phyloP scores from a whole-genome alignment of 2,329 filamentous ascomycete species.

The Gaeumannomyces sp. region DNA sequence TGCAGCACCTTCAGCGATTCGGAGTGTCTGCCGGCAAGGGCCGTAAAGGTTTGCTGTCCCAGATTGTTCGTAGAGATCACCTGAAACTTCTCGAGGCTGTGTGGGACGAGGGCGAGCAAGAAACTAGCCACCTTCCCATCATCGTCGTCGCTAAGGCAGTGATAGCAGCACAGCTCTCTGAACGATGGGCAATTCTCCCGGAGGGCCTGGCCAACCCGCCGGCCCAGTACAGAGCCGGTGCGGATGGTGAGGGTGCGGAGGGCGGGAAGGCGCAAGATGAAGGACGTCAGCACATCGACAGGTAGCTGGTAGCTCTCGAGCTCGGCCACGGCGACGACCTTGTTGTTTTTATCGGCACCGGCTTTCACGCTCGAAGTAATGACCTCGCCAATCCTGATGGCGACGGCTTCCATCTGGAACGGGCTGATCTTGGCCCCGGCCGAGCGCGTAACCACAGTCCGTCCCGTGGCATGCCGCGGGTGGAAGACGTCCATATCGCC shows the following conservation, averaged over 20 bases:
- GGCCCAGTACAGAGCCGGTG: constrained; percentile 53
- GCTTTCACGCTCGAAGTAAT: constrained; percentile 45
- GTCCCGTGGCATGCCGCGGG: constrained; percentile 14
- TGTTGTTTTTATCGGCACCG: constrained; percentile 31
- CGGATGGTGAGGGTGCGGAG: constrained; percentile 54
- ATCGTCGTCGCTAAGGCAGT: constrained; percentile 34
- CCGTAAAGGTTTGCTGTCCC: constrained; percentile 47
- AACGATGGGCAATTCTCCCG: constrained; percentile 55
- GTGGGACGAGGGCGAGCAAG: constrained; percentile 45
- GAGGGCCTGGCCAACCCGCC: constrained; percentile 48
- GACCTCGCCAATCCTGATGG: constrained; percentile 47
- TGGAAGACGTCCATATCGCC: constrained; percentile 5
- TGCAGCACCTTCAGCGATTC: constrained; percentile 27
- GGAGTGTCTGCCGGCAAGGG: constrained; percentile 37
- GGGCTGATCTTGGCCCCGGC: constrained; percentile 13
- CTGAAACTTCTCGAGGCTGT: constrained; percentile 53
- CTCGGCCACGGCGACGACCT: constrained; percentile 47
- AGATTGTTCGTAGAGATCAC: constrained; percentile 50
- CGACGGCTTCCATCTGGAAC: constrained; percentile 30
- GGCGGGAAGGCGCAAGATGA: constrained; percentile 52
- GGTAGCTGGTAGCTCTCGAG: constrained; percentile 47
- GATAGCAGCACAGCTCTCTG: constrained; percentile 51
- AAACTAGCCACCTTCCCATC: constrained; percentile 55
- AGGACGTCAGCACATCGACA: constrained; percentile 45
- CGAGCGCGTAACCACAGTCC: constrained; percentile 12